Conservation (phyloP, 345 rosid genomes). For the Linum lewisii region DNA sequence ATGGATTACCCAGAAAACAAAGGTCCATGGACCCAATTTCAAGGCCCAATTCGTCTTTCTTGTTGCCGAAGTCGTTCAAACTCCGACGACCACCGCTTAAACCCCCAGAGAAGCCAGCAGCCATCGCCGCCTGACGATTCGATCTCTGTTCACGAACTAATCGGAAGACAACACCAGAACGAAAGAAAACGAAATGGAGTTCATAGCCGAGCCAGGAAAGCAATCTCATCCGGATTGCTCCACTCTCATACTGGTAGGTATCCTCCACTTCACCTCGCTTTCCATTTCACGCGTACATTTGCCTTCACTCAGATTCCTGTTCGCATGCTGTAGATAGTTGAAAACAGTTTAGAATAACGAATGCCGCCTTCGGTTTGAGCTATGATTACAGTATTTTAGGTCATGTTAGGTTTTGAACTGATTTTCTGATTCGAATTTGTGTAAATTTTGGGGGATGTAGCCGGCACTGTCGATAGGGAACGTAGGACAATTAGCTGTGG, state of each 20-base stretch:
- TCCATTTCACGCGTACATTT: background rate
- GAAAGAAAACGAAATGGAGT: background rate
- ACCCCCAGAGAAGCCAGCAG: background rate
- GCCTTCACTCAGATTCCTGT: background rate
- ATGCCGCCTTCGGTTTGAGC: background rate
- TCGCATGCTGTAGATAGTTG: background rate
- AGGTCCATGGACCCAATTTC: background rate
- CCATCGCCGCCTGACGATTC: background rate
- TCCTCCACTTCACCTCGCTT: background rate
- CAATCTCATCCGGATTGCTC: background rate
- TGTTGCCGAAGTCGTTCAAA: background rate
- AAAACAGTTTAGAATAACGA: background rate
- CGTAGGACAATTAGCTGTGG: slow-evolving; percentile 85
- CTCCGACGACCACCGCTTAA: background rate
- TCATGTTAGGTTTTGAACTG: too few relatives aligned
- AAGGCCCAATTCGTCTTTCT: background rate
- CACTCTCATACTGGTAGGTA: background rate
- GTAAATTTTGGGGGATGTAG: slow-evolving; percentile 22
- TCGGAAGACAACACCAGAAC: background rate
- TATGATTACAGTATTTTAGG: background rate
- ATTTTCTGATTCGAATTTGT: too few relatives aligned
- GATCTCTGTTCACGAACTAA: background rate
- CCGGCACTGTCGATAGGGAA: slow-evolving; percentile 91
- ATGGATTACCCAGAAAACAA: too few relatives aligned
- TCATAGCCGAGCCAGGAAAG: background rate